Base-by-base conservation (phyloP, 352 stramenopile genomes). In the Pythium graminicola region DNA sequence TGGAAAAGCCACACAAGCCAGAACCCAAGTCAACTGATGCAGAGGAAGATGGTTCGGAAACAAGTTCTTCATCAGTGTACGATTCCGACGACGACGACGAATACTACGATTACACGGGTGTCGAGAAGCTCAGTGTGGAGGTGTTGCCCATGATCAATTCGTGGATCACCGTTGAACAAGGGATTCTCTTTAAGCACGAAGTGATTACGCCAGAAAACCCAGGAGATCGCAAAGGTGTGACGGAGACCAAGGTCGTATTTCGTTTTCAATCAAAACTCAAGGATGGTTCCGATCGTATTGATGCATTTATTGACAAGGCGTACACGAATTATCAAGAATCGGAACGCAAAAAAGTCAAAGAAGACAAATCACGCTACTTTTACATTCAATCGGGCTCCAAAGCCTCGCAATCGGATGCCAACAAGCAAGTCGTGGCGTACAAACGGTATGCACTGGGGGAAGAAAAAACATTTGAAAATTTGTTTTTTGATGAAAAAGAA, bases 401-500 rank as follows among this genome's bases (percentile, higher is more conserved):
- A 43, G 48, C 29, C 0, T 55, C 52, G 35, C n/a, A 47, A 6
- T 47, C 50, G 19, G 49, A 67, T 31, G 23, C 47, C 7, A 43
- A 43, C 35, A 42, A 57, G 39, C 31, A 52, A 13, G 50, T 46
- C 0, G 50, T 64, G 2, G 45, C 49, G 23, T 75, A 74, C 51
- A 75, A 86, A 60, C 67, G 85, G 33, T 95, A 93, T 65, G 73
- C 70, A 28, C 60, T 95, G 14, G 72, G 67, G 16, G 76, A 91
- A 35, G 64, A 84, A 31, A 95, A 95, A 65, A 91, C 76, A 19
- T 95, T 95, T 57, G 62, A 77, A 13, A 82, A 68, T 23, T 56
- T 95, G 3, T 95, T 95, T 65, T 93, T 95, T 51, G 51, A 67
- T 1, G 72, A 92, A 36, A 95, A 95, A 42, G 22, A 57, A 8